Conservation (phyloP, 2,329 filamentous ascomycete species). For the Calcarisporium arbuscula region DNA sequence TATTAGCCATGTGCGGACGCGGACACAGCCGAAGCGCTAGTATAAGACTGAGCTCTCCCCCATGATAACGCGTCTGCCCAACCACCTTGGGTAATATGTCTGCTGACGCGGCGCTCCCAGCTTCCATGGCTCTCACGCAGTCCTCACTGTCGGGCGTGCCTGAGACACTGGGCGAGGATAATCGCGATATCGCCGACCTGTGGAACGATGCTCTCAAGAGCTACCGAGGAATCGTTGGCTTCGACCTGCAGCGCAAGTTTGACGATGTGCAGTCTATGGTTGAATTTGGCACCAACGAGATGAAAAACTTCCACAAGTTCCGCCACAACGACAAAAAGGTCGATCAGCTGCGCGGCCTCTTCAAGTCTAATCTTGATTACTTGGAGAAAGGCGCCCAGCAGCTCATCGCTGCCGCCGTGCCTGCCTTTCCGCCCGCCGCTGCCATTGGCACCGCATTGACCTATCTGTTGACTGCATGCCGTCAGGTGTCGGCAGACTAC, state of each 20-base stretch:
- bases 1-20: no score
- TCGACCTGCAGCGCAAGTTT: constrained; percentile 23
- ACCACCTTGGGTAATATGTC: no score
- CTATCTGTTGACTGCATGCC: constrained; percentile 22
- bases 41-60: no score
- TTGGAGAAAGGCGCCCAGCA: constrained; percentile 22
- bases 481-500: constrained; percentile 28
- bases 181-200: constrained; percentile 22
- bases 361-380: constrained; percentile 21
- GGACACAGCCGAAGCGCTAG: no score
- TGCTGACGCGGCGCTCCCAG: no score
- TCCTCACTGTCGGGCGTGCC: background rate
- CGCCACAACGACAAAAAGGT: constrained; percentile 27
- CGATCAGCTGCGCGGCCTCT: constrained; percentile 22
- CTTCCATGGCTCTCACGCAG: no score
- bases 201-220: constrained; percentile 26
- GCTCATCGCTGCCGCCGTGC: constrained; percentile 20
- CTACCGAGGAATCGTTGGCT: constrained; percentile 26
- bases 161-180: constrained; percentile 17
- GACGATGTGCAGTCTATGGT: constrained; percentile 19
- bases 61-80: no score
- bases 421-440: constrained; percentile 24
- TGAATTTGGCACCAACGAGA: constrained; percentile 19
- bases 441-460: constrained; percentile 28
- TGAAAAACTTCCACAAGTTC: constrained; percentile 25